Evolutionary conservation across 2,329 filamentous ascomycete genomes (phyloP), one percentile per base, ranked within the genome.

Genomic region (Penicillium sp.): DNA sequence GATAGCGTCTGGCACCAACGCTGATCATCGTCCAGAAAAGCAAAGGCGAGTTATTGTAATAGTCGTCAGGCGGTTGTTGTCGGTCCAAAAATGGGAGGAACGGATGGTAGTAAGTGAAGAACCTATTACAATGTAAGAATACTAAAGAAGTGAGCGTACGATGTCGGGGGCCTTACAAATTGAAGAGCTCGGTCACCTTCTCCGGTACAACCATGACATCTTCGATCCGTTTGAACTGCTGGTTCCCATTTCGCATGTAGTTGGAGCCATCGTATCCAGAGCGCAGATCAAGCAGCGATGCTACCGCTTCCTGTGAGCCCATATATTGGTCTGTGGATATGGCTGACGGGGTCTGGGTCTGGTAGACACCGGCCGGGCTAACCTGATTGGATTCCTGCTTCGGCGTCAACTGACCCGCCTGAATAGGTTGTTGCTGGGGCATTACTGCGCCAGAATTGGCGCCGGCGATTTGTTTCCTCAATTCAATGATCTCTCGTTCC

Each of bases 21-120:
- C 82, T 82, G 45, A 88, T 77, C 48, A 89, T 84, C 26, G 84
- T 84, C 86, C 86, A 89, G 70, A 88, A 88, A n/a, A 89, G 77
- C 6, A 89, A 73, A n/a, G 83, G 84, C 44, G 83, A 86, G 33
- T 81, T 75, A 14, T 78, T 77, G 61, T 83, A 83, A 68, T 84
- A 87, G 49, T 84, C 79, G 26, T 87, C 82, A 3, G 84, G 80
- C 9, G 77, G 73, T 57, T 79, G 75, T 7, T 79, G 70, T 35
- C 77, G 78, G 58, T 87, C 84, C 41, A 89, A 78, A 60, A 89
- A 82, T 1, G 86, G 85, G 26, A 89, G 74, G 61, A 86, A 88
- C 0, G 83, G 83, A 65, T 89, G 86, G 69, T 87, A 88, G 53
- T 80, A 79, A 10, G 79, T 79, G 72, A 88, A 89, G 72, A 85